Evolutionary conservation across 352 stramenopile genomes (phyloP).

Genomic region (Globisporangium okanoganense): DNA sequence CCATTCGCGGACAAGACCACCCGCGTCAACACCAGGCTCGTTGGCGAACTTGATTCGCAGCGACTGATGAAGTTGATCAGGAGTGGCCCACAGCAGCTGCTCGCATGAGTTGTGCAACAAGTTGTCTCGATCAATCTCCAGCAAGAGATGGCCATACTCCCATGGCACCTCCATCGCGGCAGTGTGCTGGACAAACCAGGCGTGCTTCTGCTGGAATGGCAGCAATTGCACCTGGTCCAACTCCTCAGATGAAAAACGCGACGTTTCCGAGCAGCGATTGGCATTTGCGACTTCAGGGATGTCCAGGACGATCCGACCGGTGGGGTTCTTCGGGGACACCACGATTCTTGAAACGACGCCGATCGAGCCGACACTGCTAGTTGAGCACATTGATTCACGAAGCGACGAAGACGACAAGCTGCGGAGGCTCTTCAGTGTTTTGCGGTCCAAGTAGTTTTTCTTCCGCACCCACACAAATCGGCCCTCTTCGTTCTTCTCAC

Average conservation of each 20-base stretch:
- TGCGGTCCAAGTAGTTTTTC: constrained; percentile 72
- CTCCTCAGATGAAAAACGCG: constrained; percentile 65
- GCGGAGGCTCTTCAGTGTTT: constrained; percentile 58
- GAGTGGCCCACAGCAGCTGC: constrained; percentile 80
- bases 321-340: constrained; percentile 70
- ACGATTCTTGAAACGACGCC: constrained; percentile 76
- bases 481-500: constrained; percentile 68
- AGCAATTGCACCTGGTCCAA: constrained; percentile 63
- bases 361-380: constrained; percentile 53
- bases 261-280: constrained; percentile 52
- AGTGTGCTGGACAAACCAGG: constrained; percentile 87
- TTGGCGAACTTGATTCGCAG: constrained; percentile 90
- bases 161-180: constrained; percentile 82
- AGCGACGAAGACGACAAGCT: constrained; percentile 57
- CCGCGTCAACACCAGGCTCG: constrained; percentile 89
- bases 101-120: constrained; percentile 89
- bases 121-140: constrained; percentile 87
- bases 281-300: constrained; percentile 53
- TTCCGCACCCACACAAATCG: constrained; percentile 83
- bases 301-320: constrained; percentile 70
- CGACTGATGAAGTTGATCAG: constrained; percentile 82
- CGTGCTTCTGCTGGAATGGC: constrained; percentile 86
- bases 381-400: constrained; percentile 67
- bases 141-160: constrained; percentile 82
- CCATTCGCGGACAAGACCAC: constrained; percentile 89